phyloP scores from a whole-genome alignment of 345 rosid genomes.

The Gossypioides kirkii region DNA sequence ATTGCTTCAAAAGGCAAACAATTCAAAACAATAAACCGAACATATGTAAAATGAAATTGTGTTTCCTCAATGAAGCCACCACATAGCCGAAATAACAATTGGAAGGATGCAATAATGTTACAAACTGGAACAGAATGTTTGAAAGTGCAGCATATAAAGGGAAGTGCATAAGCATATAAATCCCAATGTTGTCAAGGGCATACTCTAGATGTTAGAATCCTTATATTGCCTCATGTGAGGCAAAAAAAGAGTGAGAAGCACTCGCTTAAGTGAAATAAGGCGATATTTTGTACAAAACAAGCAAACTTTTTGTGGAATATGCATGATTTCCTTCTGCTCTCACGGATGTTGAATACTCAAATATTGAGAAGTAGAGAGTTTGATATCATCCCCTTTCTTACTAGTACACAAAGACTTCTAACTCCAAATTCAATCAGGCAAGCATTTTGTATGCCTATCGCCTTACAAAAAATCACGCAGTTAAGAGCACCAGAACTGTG shows the following conservation, averaged over 20 bases:
- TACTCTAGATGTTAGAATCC: background rate
- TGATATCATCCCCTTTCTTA: too few species aligned
- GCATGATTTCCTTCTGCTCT: too few species aligned
- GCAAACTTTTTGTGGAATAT: too few species aligned
- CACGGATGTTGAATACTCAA: too few species aligned
- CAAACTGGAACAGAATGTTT: background rate
- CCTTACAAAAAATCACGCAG: too few species aligned
- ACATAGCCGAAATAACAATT: background rate
- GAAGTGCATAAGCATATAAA: background rate
- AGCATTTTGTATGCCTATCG: too few species aligned
- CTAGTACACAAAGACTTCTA: too few species aligned
- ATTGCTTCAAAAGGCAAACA: background rate
- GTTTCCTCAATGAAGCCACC: background rate
- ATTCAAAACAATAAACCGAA: background rate
- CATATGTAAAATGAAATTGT: background rate
- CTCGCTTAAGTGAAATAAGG: too few species aligned
- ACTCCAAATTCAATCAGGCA: too few species aligned
- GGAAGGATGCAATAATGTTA: background rate
- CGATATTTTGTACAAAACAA: too few species aligned
- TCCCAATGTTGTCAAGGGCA: background rate
- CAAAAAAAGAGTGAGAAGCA: too few species aligned
- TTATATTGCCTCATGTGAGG: background rate
- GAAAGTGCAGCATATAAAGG: background rate
- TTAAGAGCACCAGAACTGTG: background rate
- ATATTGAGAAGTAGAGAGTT: too few species aligned